Percentiles rank a stretch among this genome's conserved stretches.
These are phyloP conservation scores for Arthrobotrys sphaeroides DNA, from an alignment of 2,329 filamentous ascomycete species.

Conservation along the genomic window DNA sequence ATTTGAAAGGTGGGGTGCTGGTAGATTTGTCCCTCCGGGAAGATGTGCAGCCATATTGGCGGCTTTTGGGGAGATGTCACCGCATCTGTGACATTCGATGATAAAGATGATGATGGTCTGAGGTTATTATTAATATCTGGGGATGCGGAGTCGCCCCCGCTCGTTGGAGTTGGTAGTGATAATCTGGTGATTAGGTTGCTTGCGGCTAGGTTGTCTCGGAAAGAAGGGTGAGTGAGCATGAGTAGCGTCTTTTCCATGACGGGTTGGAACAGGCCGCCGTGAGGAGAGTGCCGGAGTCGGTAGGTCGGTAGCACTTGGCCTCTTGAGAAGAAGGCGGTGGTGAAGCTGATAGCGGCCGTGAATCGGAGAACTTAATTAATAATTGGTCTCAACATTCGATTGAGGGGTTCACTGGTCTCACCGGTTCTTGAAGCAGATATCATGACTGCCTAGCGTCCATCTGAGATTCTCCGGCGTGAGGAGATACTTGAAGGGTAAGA, in stretches of 20 bases:
- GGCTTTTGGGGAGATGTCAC: constrained; percentile 67
- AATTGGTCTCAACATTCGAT: neutral
- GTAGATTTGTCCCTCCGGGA: constrained; percentile 93
- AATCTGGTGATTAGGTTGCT: constrained; percentile 26
- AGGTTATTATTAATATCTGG: constrained; percentile 5
- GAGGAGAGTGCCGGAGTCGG: constrained; percentile 77
- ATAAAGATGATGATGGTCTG: neutral
- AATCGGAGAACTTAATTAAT: no score
- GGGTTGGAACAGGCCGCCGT: constrained; percentile 88
- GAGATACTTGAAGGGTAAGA: constrained; percentile 78
- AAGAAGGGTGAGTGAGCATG: constrained; percentile 43
- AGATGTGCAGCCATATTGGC: constrained; percentile 91
- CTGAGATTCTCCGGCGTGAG: constrained; percentile 78
- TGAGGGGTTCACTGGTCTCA: constrained; percentile 6
- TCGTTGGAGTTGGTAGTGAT: constrained; percentile 58
- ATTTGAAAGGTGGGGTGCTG: constrained; percentile 81
- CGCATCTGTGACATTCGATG: constrained; percentile 70
- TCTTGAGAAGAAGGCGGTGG: constrained; percentile 80
- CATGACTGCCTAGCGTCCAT: constrained; percentile 91
- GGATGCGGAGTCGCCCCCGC: constrained; percentile 6
- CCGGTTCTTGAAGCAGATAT: constrained; percentile 81
- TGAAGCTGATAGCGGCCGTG: constrained; percentile 34
- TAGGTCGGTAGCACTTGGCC: constrained; percentile 93
- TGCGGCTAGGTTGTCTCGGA: constrained; percentile 36
- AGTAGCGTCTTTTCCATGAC: constrained; percentile 68